phyloP scores from a whole-genome alignment of 2,329 filamentous ascomycete genomes.

The Cadophora sp. region DNA sequence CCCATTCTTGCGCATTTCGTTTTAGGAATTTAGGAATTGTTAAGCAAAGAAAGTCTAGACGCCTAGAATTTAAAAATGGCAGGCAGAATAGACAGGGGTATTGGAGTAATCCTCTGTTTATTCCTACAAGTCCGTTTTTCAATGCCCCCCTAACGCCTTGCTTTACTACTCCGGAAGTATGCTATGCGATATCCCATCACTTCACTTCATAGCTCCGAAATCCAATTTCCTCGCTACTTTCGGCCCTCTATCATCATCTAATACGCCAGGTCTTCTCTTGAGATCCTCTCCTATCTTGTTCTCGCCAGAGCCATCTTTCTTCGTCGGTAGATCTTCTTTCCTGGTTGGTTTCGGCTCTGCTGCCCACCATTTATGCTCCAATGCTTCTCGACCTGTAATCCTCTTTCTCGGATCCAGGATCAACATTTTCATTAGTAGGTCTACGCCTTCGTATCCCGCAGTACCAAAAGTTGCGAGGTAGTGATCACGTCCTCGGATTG shows the following conservation, averaged over 20 bases:
- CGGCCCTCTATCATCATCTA: slow-evolving; percentile 72
- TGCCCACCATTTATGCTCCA: slow-evolving; percentile 87
- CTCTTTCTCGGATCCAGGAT: slow-evolving; percentile 86
- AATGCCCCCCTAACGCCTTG: not conserved
- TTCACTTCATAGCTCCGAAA: slow-evolving; percentile 40
- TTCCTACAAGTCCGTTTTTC: not conserved
- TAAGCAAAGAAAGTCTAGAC: not conserved
- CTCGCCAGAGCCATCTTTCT: slow-evolving; percentile 65
- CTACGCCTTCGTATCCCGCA: slow-evolving; percentile 82
- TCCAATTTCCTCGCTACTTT: slow-evolving; percentile 55
- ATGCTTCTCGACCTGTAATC: slow-evolving; percentile 76
- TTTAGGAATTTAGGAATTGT: not conserved
- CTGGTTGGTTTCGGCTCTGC: slow-evolving; percentile 82
- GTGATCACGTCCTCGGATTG: slow-evolving; percentile 71
- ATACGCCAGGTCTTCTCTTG: slow-evolving; percentile 74
- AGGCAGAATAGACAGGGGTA: not conserved
- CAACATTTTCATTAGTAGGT: slow-evolving; percentile 86
- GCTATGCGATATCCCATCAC: not conserved
- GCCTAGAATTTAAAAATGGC: not conserved
- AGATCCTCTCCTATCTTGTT: slow-evolving; percentile 84
- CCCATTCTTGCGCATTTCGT: not conserved
- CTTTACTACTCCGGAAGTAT: not conserved
- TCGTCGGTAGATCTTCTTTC: slow-evolving; percentile 81
- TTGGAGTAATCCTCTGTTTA: not conserved
- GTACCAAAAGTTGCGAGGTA: slow-evolving; percentile 81